A percentile compares a stretch with the other conserved stretches of the same genome.
phyloP scores from a whole-genome alignment of 192 early-diverging fungal genomes.

The Obelidium mucronatum region DNA sequence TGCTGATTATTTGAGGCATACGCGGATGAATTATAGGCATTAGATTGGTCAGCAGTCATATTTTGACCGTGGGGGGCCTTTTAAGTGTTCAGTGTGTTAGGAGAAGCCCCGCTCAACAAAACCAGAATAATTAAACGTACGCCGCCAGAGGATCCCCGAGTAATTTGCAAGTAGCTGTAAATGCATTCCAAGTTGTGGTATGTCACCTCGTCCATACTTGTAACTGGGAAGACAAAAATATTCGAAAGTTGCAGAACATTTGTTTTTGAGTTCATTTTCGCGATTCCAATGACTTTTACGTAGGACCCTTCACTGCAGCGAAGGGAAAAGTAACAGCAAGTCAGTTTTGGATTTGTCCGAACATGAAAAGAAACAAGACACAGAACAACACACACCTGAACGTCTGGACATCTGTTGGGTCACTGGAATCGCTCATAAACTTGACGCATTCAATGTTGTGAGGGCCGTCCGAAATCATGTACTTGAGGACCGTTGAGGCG shows the following conservation, averaged over 20 bases:
- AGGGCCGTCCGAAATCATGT: constrained; percentile 83
- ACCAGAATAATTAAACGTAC: neutral
- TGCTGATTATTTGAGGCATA: neutral
- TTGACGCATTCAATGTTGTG: constrained; percentile 75
- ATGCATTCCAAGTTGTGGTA: constrained; percentile 78
- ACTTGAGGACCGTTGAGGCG: constrained; percentile 69
- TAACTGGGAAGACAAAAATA: constrained; percentile 65
- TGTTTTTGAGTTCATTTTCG: constrained; percentile 67
- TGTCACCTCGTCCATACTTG: constrained; percentile 77
- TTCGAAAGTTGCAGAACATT: constrained; percentile 35
- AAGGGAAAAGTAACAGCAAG: neutral
- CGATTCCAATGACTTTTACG: constrained; percentile 72
- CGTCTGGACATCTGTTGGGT: neutral
- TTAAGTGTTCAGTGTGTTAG: too few relatives aligned
- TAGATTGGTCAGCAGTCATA: constrained; percentile 30
- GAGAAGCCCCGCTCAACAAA: too few relatives aligned
- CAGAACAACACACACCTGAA: constrained; percentile 24
- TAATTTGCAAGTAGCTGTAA: constrained; percentile 67
- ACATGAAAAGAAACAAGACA: neutral
- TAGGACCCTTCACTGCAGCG: constrained; percentile 65
- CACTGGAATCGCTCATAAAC: constrained; percentile 52
- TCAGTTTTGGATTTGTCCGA: constrained; percentile 8
- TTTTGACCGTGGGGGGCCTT: too few relatives aligned
- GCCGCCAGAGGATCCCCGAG: too few relatives aligned
- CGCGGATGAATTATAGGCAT: constrained; percentile 8